phyloP scores from a whole-genome alignment of 2,329 filamentous ascomycete genomes.

The Mycocentrospora acerina region DNA sequence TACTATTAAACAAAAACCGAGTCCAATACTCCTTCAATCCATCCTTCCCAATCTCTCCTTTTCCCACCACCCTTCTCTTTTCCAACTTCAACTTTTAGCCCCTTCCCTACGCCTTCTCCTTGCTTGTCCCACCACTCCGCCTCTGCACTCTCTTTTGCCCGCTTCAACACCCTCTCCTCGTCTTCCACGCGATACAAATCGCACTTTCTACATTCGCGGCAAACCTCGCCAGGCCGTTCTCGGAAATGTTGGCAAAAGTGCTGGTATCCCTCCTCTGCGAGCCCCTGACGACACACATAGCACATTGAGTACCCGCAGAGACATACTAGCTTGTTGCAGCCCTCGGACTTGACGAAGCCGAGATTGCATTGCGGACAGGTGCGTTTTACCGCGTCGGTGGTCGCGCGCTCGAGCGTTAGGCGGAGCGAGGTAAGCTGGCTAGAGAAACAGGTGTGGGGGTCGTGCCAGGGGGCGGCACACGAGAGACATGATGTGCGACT shows the following conservation, averaged over 20 bases:
- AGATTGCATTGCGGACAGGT: constrained; percentile 91
- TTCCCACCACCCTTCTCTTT: constrained; percentile 15
- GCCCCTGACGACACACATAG: constrained; percentile 78
- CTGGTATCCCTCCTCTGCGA: constrained; percentile 72
- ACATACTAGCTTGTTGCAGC: constrained; percentile 96
- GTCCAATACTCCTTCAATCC: constrained; percentile 21
- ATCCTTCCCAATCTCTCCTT: constrained; percentile 19
- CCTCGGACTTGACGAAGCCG: constrained; percentile 87
- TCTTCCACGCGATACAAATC: constrained; percentile 54
- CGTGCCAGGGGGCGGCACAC: constrained; percentile 80
- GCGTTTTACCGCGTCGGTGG: constrained; percentile 90
- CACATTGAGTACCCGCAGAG: constrained; percentile 98
- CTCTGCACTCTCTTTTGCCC: constrained; percentile 48
- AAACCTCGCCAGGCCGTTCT: constrained; percentile 72
- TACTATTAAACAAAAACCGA: constrained; percentile 16
- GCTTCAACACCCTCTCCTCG: constrained; percentile 45
- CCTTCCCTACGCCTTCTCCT: constrained; percentile 23
- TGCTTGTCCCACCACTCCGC: constrained; percentile 49
- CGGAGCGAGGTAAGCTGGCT: constrained; percentile 72
- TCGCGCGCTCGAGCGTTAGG: constrained; percentile 87
- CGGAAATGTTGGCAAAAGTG: constrained; percentile 98
- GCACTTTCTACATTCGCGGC: constrained; percentile 70
- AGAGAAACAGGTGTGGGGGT: constrained; percentile 89
- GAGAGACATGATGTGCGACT: constrained; percentile 72
- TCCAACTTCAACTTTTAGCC: constrained; percentile 23